These are phyloP conservation scores for Neurospora sp. DNA, from an alignment of 495 filamentous ascomycete genomes.

Conservation along the genomic window DNA sequence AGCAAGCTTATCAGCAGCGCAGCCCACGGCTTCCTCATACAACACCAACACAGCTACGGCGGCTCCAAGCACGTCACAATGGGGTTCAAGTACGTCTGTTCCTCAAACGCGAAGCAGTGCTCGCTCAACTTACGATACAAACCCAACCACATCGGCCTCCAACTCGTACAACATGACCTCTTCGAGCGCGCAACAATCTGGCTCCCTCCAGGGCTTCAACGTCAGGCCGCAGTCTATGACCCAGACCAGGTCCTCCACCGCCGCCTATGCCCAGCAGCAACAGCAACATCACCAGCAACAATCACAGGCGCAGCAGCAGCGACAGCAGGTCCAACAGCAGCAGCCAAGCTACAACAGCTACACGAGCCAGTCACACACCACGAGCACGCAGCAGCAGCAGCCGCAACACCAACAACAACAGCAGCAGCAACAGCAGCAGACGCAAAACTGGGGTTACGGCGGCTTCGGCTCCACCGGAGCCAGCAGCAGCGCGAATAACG, in stretches of 20 bases:
- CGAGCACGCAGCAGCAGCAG: conserved; percentile 7
- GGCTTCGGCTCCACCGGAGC: conserved; percentile 10
- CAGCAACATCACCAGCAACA: conserved; percentile 16
- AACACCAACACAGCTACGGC: conserved; percentile 6
- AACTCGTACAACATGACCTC: conserved; percentile 8
- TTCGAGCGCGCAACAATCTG: conserved; percentile 9
- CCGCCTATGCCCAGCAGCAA: conserved; percentile 14
- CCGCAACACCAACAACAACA: conserved; percentile 1
- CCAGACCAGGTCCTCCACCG: conserved; percentile 10
- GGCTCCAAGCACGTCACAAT: conserved; percentile 13
- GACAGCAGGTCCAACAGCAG: conserved; percentile 10
- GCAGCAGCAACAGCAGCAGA: background rate
- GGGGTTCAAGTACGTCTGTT: conserved; percentile 10
- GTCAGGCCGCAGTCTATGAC: conserved; percentile 15
- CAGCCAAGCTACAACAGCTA: conserved; percentile 8
- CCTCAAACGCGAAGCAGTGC: conserved; percentile 11
- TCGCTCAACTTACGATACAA: conserved; percentile 11
- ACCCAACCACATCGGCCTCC: conserved; percentile 3
- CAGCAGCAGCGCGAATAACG: conserved; percentile 1
- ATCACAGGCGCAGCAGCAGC: conserved; percentile 9
- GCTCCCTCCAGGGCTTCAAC: conserved; percentile 16
- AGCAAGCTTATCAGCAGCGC: conserved; percentile 5
- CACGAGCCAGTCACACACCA: conserved; percentile 11
- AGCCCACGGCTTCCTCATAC: conserved; percentile 17
- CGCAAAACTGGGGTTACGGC: conserved; percentile 4